phyloP scores from a whole-genome alignment of 2,329 filamentous ascomycete species.

The Alternaria gaisen region DNA sequence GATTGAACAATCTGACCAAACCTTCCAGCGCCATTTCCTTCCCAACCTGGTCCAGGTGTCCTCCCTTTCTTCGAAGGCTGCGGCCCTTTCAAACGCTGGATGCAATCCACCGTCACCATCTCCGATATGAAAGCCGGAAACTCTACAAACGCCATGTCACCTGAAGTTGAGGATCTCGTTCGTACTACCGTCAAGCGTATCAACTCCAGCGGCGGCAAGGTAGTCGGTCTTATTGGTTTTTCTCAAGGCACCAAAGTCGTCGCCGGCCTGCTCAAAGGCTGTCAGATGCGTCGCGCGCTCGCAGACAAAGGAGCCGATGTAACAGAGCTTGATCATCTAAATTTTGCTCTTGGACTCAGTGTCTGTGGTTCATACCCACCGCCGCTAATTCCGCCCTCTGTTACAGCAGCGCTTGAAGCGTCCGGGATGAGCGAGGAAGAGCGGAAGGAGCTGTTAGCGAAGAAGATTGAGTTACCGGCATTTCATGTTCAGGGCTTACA shows the following conservation, averaged over 20 bases:
- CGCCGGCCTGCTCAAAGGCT: constrained; percentile 40
- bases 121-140: constrained; percentile 27
- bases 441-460: constrained; percentile 15
- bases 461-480: constrained; percentile 39
- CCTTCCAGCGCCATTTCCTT: constrained; percentile 41
- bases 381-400: constrained; percentile 33
- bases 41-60: constrained; percentile 46
- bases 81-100: constrained; percentile 48
- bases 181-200: constrained; percentile 25
- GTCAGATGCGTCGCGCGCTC: constrained; percentile 29
- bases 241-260: constrained; percentile 47
- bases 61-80: constrained; percentile 52
- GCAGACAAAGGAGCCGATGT: constrained; percentile 1
- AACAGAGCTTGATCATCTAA: constrained; percentile 16
- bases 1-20: constrained; percentile 1
- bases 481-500: constrained; percentile 44
- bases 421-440: constrained; percentile 12
- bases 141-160: constrained; percentile 21
- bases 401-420: constrained; percentile 12
- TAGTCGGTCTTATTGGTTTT: constrained; percentile 46
- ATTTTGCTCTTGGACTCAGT: constrained; percentile 33
- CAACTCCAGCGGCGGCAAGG: constrained; percentile 26
- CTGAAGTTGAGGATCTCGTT: constrained; percentile 35
- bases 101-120: constrained; percentile 27
- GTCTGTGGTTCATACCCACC: constrained; percentile 44